A percentile compares a stretch with the other conserved stretches of the same genome.
phyloP scores from a whole-genome alignment of 768 basidiomycete genomes.

The Dacryopinax spathularia region DNA sequence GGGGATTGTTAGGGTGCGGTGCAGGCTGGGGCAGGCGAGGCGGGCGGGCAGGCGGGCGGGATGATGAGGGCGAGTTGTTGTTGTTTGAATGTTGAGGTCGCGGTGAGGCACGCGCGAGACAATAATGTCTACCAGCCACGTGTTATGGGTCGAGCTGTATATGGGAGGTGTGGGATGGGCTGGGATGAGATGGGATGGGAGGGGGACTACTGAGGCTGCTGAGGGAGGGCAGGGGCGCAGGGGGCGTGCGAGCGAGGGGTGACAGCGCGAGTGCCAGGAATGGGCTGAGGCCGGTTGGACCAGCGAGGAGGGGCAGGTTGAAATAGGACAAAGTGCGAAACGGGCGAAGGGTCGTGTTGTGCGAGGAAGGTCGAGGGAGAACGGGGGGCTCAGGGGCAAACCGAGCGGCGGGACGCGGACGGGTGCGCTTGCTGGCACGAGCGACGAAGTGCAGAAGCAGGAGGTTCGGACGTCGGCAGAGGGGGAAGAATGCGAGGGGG shows the following conservation, averaged over 20 bases:
- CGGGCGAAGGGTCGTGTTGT: background rate
- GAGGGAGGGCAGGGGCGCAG: background rate
- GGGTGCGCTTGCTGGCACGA: background rate
- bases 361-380: background rate
- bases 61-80: background rate
- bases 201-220: background rate
- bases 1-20: background rate
- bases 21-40: background rate
- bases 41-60: too few relatives aligned
- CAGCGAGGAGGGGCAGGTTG: background rate
- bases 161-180: conserved; percentile 2
- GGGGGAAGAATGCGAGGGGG: too few relatives aligned
- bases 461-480: too few relatives aligned
- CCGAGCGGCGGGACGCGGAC: conserved; percentile 1
- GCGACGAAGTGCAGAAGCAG: background rate
- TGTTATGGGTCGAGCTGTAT: background rate
- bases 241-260: too few relatives aligned
- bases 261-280: conserved; percentile 4
- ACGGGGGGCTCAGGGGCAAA: background rate
- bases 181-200: background rate
- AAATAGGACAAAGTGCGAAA: background rate
- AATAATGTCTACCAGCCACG: background rate
- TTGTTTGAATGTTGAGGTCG: background rate
- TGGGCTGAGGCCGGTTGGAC: background rate
- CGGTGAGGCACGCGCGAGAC: background rate